Evolutionary conservation across 306 rosid species (phyloP).

Genomic region (Begonia peltatifolia): DNA sequence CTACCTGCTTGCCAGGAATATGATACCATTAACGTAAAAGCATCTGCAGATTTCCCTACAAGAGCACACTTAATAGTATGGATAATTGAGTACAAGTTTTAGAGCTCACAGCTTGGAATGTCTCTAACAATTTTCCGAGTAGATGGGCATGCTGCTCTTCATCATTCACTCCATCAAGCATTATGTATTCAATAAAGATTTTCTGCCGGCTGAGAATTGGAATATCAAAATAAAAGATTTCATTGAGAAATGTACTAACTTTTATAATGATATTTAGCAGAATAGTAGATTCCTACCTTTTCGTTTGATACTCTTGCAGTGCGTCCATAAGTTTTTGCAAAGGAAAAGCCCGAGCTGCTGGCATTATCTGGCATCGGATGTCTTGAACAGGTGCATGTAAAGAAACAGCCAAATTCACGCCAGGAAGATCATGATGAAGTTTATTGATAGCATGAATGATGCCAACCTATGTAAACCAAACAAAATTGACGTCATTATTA

Average conservation of each 20-base stretch:
- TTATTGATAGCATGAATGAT: conserved; percentile 82
- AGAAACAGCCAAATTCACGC: conserved; percentile 91
- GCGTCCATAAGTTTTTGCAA: conserved; percentile 75
- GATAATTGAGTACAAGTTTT: neutral
- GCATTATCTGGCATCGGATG: conserved; percentile 96
- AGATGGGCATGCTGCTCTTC: conserved; percentile 85
- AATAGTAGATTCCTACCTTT: conserved; percentile 24
- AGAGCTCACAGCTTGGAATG: conserved; percentile 73
- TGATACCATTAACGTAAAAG: neutral
- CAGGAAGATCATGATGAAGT: conserved; percentile 79
- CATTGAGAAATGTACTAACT: no score
- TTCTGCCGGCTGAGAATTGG: conserved; percentile 51
- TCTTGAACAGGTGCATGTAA: conserved; percentile 91
- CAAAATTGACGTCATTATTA: neutral
- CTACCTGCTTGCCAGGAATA: conserved; percentile 47
- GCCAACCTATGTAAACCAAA: conserved; percentile 43
- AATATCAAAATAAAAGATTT: neutral
- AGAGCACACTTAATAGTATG: neutral
- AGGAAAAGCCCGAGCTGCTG: conserved; percentile 97
- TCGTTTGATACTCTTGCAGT: conserved; percentile 67
- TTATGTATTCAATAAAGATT: conserved; percentile 90
- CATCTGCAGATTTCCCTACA: neutral
- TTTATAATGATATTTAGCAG: no score
- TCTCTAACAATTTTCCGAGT: conserved; percentile 67
- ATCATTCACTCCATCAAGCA: conserved; percentile 94